A percentile compares a stretch with the other conserved stretches of the same genome.
Conservation (phyloP, 2,329 filamentous ascomycete species). For the Fusarium drepaniforme region DNA sequence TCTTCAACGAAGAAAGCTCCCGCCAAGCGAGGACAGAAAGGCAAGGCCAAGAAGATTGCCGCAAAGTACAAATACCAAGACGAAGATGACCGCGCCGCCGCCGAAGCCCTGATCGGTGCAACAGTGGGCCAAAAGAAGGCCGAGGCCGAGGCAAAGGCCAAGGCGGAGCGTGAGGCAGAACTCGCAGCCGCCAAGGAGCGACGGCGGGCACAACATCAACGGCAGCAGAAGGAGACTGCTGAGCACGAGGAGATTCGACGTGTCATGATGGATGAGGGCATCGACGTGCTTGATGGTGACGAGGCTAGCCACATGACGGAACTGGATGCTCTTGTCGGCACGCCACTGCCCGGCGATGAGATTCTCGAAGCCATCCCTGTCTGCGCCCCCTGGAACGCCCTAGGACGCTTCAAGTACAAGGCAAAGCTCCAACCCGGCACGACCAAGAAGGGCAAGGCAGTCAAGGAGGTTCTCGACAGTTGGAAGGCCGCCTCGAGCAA, state of each 20-base stretch:
- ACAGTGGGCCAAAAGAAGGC: constrained; percentile 74
- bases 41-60: constrained; percentile 88
- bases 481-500: constrained; percentile 77
- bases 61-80: constrained; percentile 95
- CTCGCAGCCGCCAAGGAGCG: constrained; percentile 78
- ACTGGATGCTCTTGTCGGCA: constrained; percentile 81
- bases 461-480: constrained; percentile 87
- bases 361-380: constrained; percentile 76
- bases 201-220: constrained; percentile 82
- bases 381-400: constrained; percentile 74
- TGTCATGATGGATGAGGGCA: constrained; percentile 69
- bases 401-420: constrained; percentile 87
- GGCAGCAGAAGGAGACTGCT: constrained; percentile 79
- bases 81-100: constrained; percentile 88
- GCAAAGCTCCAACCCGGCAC: constrained; percentile 92
- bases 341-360: constrained; percentile 84
- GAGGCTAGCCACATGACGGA: constrained; percentile 65
- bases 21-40: constrained; percentile 79
- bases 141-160: constrained; percentile 76
- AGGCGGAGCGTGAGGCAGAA: constrained; percentile 76
- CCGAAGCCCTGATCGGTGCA: constrained; percentile 89
- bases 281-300: constrained; percentile 70
- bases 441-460: constrained; percentile 93
- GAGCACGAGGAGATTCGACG: constrained; percentile 80
- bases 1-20: constrained; percentile 54